A percentile compares a stretch with the other conserved stretches of the same genome.
Evolutionary conservation across 345 rosid species (phyloP).

Genomic region (Microcos paniculata): DNA sequence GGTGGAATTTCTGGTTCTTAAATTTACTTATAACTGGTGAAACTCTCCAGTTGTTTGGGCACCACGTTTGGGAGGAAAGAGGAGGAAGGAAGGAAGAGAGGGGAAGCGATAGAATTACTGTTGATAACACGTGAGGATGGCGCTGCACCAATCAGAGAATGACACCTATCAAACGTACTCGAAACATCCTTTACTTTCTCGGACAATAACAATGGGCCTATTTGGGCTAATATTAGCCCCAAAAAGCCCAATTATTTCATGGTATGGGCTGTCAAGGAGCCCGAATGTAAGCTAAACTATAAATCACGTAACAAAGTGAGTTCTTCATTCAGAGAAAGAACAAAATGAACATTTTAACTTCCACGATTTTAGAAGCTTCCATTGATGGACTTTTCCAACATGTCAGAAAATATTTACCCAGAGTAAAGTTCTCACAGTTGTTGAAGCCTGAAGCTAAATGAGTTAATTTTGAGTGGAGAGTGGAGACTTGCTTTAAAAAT

Average conservation of each 20-base stretch:
- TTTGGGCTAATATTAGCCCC: no score
- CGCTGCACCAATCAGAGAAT: not conserved
- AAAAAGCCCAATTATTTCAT: not conserved
- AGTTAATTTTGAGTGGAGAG: not conserved
- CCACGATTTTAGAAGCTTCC: no score
- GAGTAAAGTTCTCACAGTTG: not conserved
- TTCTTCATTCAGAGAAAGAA: no score
- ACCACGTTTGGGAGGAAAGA: not conserved
- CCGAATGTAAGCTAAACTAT: no score
- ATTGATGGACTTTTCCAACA: no score
- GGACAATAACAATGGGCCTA: not conserved
- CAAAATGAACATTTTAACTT: no score
- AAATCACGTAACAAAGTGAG: no score
- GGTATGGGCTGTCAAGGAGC: not conserved
- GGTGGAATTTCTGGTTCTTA: not conserved
- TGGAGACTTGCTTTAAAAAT: slow-evolving; percentile 5
- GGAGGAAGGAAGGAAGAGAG: no score
- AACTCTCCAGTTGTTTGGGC: not conserved
- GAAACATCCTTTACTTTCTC: not conserved
- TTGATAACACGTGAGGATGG: not conserved
- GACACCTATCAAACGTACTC: not conserved
- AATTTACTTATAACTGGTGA: not conserved
- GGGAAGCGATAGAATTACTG: not conserved
- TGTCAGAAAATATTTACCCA: no score
- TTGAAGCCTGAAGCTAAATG: not conserved